phyloP scores from a whole-genome alignment of 1,284 basidiomycete genomes.

The Puccinia triticina region DNA sequence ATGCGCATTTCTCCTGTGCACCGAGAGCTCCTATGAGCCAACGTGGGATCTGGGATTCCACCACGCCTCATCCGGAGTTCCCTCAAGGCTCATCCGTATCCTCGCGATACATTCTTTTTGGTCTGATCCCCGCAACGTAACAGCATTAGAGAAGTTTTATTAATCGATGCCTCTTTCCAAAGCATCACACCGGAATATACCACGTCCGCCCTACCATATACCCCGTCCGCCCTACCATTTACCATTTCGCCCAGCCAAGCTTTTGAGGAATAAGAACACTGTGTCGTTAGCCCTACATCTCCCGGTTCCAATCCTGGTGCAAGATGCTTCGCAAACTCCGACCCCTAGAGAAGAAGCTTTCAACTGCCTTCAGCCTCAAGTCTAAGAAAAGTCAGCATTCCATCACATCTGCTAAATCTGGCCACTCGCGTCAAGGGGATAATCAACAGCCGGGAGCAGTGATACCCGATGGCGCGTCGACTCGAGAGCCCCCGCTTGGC shows the following conservation, averaged over 20 bases:
- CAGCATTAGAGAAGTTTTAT: too few species aligned
- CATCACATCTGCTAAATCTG: background rate
- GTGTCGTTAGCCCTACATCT: background rate
- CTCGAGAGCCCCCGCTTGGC: background rate
- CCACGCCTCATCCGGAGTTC: too few species aligned
- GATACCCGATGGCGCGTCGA: background rate
- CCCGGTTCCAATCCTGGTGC: background rate
- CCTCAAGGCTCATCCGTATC: too few species aligned
- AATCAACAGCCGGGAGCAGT: background rate
- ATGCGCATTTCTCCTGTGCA: too few species aligned
- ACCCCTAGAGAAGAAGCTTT: constrained; percentile 20
- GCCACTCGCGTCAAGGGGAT: background rate
- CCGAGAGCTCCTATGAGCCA: too few species aligned
- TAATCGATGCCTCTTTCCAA: too few species aligned
- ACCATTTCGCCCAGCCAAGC: background rate
- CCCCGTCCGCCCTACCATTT: background rate
- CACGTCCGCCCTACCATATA: too few species aligned
- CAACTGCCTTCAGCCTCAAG: constrained; percentile 12
- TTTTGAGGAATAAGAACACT: constrained; percentile 2
- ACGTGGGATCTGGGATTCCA: too few species aligned
- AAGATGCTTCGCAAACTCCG: constrained; percentile 25
- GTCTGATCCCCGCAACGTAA: too few species aligned
- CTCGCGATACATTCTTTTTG: too few species aligned
- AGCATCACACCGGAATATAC: too few species aligned
- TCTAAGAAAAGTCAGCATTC: constrained; percentile 21